Conservation (phyloP, 306 rosid genomes). For the Potentilla sterilis region DNA sequence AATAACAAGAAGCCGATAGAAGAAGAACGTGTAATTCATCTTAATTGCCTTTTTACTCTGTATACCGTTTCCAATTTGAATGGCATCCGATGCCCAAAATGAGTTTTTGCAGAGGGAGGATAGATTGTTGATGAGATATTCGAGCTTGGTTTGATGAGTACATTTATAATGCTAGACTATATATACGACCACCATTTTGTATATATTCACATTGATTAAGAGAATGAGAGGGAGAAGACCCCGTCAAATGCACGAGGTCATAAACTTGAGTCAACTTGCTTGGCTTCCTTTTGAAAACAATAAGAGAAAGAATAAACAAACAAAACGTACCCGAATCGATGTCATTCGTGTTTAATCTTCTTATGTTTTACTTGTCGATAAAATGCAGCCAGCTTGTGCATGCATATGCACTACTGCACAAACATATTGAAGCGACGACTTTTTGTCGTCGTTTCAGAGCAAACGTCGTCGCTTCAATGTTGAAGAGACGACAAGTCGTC, state of each 20-base stretch:
- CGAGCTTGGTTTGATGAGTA: not conserved
- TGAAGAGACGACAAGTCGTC: too few relatives aligned
- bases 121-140: not conserved
- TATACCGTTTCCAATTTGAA: not conserved
- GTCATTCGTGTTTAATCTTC: not conserved
- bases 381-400: not conserved
- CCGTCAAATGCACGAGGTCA: not conserved
- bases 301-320: not conserved
- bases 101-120: not conserved
- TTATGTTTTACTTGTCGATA: not conserved
- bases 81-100: not conserved
- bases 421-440: too few relatives aligned
- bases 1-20: not conserved
- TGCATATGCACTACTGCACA: not conserved
- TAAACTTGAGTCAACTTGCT: not conserved
- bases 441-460: too few relatives aligned
- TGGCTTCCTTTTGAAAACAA: not conserved
- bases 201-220: not conserved
- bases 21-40: not conserved
- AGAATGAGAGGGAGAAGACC: not conserved
- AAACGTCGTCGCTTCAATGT: too few relatives aligned
- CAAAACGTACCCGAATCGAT: not conserved
- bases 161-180: not conserved
- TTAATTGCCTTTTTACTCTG: not conserved
- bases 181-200: not conserved